phyloP scores from a whole-genome alignment of 208 protist genomes.

The Leishmania arabica region DNA sequence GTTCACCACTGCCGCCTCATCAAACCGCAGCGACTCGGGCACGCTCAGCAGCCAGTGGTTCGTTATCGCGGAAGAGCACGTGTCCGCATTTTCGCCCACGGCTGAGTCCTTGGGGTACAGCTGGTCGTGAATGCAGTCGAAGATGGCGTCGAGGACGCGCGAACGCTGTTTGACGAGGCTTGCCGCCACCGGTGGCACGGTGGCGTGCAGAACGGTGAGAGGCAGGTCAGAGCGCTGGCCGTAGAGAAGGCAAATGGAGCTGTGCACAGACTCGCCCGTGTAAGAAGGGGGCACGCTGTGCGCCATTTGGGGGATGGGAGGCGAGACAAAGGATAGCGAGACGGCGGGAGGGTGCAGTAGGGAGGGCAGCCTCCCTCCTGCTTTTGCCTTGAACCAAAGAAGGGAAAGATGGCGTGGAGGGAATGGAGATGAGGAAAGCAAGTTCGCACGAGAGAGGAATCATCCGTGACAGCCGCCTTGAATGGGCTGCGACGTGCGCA shows the following conservation, averaged over 20 bases:
- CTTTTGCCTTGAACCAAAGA: background rate
- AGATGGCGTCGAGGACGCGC: conserved; percentile 10
- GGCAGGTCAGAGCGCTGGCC: conserved; percentile 1
- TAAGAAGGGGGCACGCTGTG: conserved; percentile 1
- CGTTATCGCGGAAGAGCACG: conserved; percentile 9
- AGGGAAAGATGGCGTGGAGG: background rate
- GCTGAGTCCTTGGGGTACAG: background rate
- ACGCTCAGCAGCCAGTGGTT: conserved; percentile 67
- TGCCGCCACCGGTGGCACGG: conserved; percentile 22
- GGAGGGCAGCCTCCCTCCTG: background rate
- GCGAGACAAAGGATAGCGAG: background rate
- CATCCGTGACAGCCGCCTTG: background rate
- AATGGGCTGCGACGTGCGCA: background rate
- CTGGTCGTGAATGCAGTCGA: conserved; percentile 7
- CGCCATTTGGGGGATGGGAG: background rate
- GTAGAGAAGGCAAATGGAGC: conserved; percentile 18
- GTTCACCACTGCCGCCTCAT: conserved; percentile 48
- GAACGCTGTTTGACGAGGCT: background rate
- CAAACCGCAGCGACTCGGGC: conserved; percentile 36
- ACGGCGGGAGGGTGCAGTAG: background rate
- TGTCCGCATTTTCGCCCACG: background rate
- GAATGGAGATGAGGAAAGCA: background rate
- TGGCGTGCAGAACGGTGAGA: conserved; percentile 21
- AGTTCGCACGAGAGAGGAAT: background rate
- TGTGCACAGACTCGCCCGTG: conserved; percentile 22